phyloP scores from a whole-genome alignment of 73 alveolate genomes.

The Symbiodinium pilosum region DNA sequence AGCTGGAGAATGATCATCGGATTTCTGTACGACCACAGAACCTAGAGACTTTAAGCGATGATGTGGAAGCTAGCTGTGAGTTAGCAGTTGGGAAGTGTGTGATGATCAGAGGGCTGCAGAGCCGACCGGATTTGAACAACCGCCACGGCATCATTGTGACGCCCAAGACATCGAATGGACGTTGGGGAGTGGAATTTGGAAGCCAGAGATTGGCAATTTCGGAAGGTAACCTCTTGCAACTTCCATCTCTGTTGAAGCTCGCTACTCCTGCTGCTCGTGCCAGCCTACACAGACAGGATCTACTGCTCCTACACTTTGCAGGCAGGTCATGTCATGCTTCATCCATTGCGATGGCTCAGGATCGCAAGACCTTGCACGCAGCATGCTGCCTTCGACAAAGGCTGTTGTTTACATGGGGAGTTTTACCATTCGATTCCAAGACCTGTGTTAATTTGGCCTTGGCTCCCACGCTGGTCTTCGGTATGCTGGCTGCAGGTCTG shows the following conservation, averaged over 20 bases:
- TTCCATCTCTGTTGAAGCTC: neutral
- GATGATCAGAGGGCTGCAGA: neutral
- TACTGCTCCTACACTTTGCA: constrained; percentile 9
- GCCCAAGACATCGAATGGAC: constrained; percentile 4
- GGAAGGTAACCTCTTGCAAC: neutral
- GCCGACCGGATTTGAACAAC: constrained; percentile 17
- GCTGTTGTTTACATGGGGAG: constrained; percentile 7
- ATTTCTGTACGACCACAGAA: constrained; percentile 7
- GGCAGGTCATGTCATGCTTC: neutral
- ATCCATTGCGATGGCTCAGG: neutral
- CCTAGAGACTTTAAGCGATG: neutral
- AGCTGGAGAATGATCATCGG: constrained; percentile 45
- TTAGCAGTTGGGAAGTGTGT: neutral
- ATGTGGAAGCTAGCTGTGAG: neutral
- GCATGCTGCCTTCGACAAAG: constrained; percentile 24
- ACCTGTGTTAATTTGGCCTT: constrained; percentile 14
- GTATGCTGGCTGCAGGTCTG: constrained; percentile 15
- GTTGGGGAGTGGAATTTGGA: constrained; percentile 21
- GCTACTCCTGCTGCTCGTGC: constrained; percentile 15
- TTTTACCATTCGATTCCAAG: neutral
- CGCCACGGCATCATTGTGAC: constrained; percentile 12
- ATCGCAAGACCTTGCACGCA: neutral
- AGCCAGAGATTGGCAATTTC: neutral
- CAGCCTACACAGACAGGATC: constrained; percentile 14
- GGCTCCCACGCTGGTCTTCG: constrained; percentile 49